These are phyloP conservation scores for Epichloe gansuensis DNA, from an alignment of 2,329 filamentous ascomycete genomes.

Conservation along the genomic window DNA sequence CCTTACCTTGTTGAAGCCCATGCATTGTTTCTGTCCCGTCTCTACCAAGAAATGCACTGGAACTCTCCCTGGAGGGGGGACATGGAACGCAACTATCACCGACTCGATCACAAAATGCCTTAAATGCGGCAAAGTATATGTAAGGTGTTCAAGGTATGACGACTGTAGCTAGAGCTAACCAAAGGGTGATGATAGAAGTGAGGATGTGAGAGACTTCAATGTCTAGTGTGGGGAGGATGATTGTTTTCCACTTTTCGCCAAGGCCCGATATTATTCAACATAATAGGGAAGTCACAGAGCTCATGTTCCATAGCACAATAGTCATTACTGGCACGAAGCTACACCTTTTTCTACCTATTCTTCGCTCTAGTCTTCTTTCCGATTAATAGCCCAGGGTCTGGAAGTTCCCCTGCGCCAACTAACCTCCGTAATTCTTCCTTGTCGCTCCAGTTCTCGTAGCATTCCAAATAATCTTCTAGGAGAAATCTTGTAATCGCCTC, in stretches of 20 bases:
- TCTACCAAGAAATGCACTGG: background rate
- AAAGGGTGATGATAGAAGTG: background rate
- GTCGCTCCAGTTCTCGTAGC: conserved; percentile 5
- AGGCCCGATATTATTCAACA: background rate
- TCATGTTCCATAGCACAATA: background rate
- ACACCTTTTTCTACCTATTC: background rate
- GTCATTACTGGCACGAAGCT: background rate
- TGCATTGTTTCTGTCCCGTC: too few species aligned
- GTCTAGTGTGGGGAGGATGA: background rate
- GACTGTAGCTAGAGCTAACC: background rate
- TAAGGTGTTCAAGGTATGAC: background rate
- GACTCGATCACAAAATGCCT: conserved; percentile 1
- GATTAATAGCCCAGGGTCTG: conserved; percentile 5
- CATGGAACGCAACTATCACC: background rate
- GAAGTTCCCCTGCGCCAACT: background rate
- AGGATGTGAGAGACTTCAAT: background rate
- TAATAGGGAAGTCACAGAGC: background rate
- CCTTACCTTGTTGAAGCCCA: too few species aligned
- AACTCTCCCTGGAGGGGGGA: background rate
- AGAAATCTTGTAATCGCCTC: conserved; percentile 3
- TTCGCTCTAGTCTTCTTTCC: background rate
- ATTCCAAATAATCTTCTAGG: conserved; percentile 6
- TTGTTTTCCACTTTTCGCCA: background rate
- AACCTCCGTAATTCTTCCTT: background rate
- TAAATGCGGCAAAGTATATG: conserved; percentile 2